These are phyloP conservation scores for Begonia loranthoides DNA, from an alignment of 306 rosid species.

Conservation along the genomic window DNA sequence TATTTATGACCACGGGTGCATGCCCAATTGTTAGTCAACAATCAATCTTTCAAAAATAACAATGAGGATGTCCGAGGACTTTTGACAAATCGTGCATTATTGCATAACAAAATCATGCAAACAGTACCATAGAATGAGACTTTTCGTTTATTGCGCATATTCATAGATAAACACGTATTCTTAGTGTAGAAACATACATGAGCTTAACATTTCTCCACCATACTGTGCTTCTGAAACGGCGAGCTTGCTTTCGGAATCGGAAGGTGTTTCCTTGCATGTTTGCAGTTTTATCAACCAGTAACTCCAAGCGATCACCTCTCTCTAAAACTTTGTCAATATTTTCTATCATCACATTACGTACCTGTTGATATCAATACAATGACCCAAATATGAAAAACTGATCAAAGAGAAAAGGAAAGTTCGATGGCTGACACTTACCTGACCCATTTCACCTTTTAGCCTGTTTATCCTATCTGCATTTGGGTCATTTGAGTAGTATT, in stretches of 20 bases:
- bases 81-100: no score
- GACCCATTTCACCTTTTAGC: slow-evolving; percentile 96
- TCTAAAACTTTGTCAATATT: slow-evolving; percentile 94
- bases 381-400: no score
- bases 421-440: slow-evolving; percentile 29
- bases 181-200: slow-evolving; percentile 35
- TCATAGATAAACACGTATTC: not conserved
- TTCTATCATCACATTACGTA: slow-evolving; percentile 89
- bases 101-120: no score
- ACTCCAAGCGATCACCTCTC: slow-evolving; percentile 89
- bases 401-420: no score
- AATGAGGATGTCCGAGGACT: no score
- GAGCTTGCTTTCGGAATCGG: slow-evolving; percentile 95
- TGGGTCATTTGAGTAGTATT: slow-evolving; percentile 82
- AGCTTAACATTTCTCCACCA: slow-evolving; percentile 99
- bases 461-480: slow-evolving; percentile 93
- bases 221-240: slow-evolving; percentile 79
- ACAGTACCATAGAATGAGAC: no score
- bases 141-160: no score
- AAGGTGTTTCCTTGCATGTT: slow-evolving; percentile 95
- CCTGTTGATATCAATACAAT: slow-evolving; percentile 24
- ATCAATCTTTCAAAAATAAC: no score
- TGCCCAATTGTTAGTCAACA: no score
- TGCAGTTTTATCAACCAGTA: slow-evolving; percentile 86
- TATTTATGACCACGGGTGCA: no score